Evolutionary conservation across 2,329 filamentous ascomycete genomes (phyloP).

Genomic region (Aspergillus flavus): DNA sequence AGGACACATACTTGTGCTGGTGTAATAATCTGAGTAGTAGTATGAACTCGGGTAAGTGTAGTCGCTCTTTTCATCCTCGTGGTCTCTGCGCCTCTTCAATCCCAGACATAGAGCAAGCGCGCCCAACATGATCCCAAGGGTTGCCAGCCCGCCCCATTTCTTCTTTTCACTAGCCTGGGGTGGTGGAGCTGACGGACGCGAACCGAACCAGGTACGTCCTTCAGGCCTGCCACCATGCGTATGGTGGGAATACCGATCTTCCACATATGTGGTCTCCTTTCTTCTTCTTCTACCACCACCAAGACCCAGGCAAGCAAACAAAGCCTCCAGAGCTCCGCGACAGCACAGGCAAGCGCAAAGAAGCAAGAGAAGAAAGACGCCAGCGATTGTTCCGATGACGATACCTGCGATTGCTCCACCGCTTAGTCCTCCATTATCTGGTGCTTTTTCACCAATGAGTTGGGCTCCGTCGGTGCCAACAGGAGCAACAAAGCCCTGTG

Average conservation of each 20-base stretch:
- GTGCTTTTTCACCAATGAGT: slow-evolving; percentile 36
- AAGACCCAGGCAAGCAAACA: slow-evolving; percentile 48
- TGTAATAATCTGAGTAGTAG: slow-evolving; percentile 45
- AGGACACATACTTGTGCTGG: slow-evolving; percentile 43
- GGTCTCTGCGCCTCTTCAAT: slow-evolving; percentile 43
- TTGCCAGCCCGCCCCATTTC: slow-evolving; percentile 42
- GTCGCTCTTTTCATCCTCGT: slow-evolving; percentile 44
- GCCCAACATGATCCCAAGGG: slow-evolving; percentile 46
- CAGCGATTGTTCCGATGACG: slow-evolving; percentile 52
- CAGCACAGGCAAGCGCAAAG: slow-evolving; percentile 49
- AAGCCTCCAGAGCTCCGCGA: slow-evolving; percentile 41
- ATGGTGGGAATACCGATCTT: slow-evolving; percentile 42
- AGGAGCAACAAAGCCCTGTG: slow-evolving; percentile 49
- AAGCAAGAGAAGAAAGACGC: slow-evolving; percentile 48
- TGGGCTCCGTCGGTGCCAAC: slow-evolving; percentile 46
- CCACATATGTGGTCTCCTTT: slow-evolving; percentile 42
- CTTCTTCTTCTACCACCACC: slow-evolving; percentile 36
- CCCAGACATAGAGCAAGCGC: slow-evolving; percentile 50
- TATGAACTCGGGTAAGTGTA: slow-evolving; percentile 43
- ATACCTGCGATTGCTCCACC: slow-evolving; percentile 56
- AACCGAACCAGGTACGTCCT: slow-evolving; percentile 46
- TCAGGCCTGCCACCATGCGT: slow-evolving; percentile 31
- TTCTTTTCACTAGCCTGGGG: slow-evolving; percentile 39
- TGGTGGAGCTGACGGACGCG: slow-evolving; percentile 35
- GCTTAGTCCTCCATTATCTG: slow-evolving; percentile 43